Base-by-base conservation (phyloP, 2,329 filamentous ascomycete species). In the Neofusicoccum sp. region DNA sequence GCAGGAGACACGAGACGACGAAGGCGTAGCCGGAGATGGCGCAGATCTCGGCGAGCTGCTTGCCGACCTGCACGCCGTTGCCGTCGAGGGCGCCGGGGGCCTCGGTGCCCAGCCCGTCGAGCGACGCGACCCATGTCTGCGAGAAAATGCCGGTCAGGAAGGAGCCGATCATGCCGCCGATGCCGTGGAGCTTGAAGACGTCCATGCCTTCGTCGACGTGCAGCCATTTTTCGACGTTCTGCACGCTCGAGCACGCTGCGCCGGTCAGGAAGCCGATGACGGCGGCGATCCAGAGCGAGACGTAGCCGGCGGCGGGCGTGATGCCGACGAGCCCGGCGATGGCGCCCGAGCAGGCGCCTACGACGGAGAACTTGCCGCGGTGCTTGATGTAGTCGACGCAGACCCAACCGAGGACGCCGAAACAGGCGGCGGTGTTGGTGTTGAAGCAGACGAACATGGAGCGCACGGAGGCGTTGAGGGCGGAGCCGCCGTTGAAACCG, bases 311-410 rank as follows among this genome's bases (percentile, higher is more conserved):
- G 12, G 80, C 82, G 11, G 82, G 82, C 0, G 82, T 84, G 67
- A 85, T 84, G n/a, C 82, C 82, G n/a, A 86, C 82, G 1, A 85
- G 78, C 36, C 83, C 83, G 45, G 82, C 81, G 63, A 85, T 84
- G 28, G 81, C 82, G 41, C 83, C 83, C 61, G 82, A 81, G 65
- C 83, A 86, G 9, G 81, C 81, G 45, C 83, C 82, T 1, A 84
- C 80, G 6, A 84, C 77, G 12, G 79, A 81, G 69, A 84, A 84
- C 56, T 78, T 80, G 6, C 82, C 80, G 62, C 76, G 77, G 65
- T 79, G 76, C 59, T 78, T 75, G 65, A 84, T 76, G 68, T 77
- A 81, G 68, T 84, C 82, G 28, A 85, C 78, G 2, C 80, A 30
- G 2, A 80, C 76, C 81, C 81, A 84, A 36, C 82, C 82, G 12